Base-by-base conservation (phyloP, 768 basidiomycete genomes). In the Coprinopsis sp. region DNA sequence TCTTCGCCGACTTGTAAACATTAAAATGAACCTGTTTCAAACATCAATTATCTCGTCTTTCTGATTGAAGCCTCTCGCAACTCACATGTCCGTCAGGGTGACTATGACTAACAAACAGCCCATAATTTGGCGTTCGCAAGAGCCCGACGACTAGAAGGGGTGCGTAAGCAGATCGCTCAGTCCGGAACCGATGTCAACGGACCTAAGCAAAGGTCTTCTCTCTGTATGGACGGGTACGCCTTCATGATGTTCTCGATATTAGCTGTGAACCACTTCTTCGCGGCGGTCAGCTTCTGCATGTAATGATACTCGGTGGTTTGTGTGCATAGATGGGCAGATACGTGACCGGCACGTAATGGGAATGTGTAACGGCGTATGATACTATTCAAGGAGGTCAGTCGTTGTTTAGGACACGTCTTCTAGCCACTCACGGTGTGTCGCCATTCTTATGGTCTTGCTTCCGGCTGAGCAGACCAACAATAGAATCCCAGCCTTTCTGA, bases 291-390 rank as follows among this genome's bases (percentile, higher is more conserved):
- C 31, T 73, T 71, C 45, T 81, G 76, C 51, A 89, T 70, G 54
- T 84, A 88, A 14, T 72, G 74, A 61, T 87, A 87, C 50, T 80
- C 68, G 23, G 82, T 84, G 33, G 79, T 71, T 58, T 91, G 89
- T 2, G 84, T 76, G 51, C 78, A 81, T 48, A 91, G 56, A 50
- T 79, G 73, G 1, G 89, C 85, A 25, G 73, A 62, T 52, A 81
- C 81, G 64, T 83, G 83, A 2, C 84, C 82, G 28, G 72, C 73
- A 8, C 78, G 71, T 43, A 91, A 62, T 2, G 81, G 77, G 53
- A 78, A 81, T 27, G 78, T 65, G 49, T 81, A 81, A 12, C 81
- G 70, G 31, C 79, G 70, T 28, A 68, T 70, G n/a, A 77, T 64
- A 22, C 63, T 65, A 58, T 69, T n/a, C n/a, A n/a, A n/a, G n/a